Conservation (phyloP, 441 rosid species). For the Euphorbia celastroides region DNA sequence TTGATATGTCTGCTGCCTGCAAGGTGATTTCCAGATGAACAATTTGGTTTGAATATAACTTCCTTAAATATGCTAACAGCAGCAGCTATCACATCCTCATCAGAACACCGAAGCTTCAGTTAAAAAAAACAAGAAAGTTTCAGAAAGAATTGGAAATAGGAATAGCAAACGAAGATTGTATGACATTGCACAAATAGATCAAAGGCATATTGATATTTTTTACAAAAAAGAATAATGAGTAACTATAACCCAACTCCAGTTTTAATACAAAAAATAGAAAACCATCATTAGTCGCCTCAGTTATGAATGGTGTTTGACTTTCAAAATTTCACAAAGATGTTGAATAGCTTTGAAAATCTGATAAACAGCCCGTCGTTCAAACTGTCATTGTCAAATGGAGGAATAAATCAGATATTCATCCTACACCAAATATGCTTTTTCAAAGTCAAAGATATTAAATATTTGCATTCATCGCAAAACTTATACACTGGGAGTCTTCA, state of each 20-base stretch:
- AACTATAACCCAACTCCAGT: neutral
- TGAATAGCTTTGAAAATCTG: neutral
- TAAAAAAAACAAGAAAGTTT: constrained; percentile 14
- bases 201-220: neutral
- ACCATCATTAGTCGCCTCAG: constrained; percentile 10
- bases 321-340: neutral
- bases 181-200: neutral
- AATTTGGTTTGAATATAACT: constrained; percentile 47
- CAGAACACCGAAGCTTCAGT: constrained; percentile 61
- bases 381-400: neutral
- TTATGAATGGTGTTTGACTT: neutral
- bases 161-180: constrained; percentile 9
- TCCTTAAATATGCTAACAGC: constrained; percentile 66
- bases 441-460: neutral
- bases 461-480: neutral
- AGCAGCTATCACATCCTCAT: constrained; percentile 63
- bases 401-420: neutral
- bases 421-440: neutral
- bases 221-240: neutral
- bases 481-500: neutral
- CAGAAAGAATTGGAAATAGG: constrained; percentile 16
- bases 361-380: neutral
- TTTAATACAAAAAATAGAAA: neutral
- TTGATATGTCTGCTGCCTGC: constrained; percentile 50
- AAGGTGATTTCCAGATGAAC: constrained; percentile 37